Evolutionary conservation across 139 green algal species (phyloP).

Genomic region (Chlorella sp.): DNA sequence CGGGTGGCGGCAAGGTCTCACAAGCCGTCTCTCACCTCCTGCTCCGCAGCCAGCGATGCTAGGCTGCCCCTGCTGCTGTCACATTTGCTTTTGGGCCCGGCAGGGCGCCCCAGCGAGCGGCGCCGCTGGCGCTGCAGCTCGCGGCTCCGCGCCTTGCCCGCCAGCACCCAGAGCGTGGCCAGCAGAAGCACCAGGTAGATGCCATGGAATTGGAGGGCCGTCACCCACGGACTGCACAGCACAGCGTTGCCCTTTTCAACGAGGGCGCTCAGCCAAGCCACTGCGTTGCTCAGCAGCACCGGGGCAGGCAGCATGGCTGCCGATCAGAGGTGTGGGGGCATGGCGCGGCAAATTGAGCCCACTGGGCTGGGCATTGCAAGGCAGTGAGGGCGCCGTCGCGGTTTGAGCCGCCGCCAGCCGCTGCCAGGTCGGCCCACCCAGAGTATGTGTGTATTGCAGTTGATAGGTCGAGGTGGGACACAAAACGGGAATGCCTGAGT

Average conservation of each 20-base stretch:
- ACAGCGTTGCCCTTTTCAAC: background rate
- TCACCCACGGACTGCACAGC: constrained; percentile 17
- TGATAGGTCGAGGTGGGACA: background rate
- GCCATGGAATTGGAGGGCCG: constrained; percentile 40
- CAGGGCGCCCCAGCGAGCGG: background rate
- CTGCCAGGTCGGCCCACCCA: too few species aligned
- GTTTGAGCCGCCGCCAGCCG: too few species aligned
- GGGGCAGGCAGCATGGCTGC: background rate
- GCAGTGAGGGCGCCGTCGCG: too few species aligned
- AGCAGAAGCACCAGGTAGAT: constrained; percentile 37
- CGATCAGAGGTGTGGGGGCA: too few species aligned
- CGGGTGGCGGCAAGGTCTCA: background rate
- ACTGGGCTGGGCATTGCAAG: too few species aligned
- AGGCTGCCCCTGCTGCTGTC: background rate
- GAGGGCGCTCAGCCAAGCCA: background rate
- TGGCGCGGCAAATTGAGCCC: too few species aligned
- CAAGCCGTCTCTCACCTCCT: constrained; percentile 10
- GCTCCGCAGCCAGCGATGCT: constrained; percentile 3
- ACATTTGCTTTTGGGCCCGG: background rate
- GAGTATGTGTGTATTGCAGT: background rate
- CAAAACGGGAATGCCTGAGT: background rate
- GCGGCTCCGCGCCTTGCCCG: constrained; percentile 17
- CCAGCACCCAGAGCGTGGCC: constrained; percentile 43
- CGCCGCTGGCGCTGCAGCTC: constrained; percentile 39
- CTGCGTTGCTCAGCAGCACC: background rate